These are phyloP conservation scores for Platanthera zijinensis DNA, from an alignment of 106 monocot genomes.

Conservation along the genomic window DNA sequence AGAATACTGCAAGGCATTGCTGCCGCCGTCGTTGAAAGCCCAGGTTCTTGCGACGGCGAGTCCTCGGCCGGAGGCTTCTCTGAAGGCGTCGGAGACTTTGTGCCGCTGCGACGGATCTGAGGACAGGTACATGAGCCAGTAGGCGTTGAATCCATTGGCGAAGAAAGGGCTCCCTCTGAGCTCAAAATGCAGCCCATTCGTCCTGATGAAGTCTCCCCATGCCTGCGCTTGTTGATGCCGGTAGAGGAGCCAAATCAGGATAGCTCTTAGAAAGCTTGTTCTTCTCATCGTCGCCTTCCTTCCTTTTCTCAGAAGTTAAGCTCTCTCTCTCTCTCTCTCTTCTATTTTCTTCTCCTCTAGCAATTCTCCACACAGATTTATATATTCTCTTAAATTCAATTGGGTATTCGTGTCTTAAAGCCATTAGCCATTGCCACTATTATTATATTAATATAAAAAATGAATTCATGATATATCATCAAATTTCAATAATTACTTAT, in stretches of 20 bases:
- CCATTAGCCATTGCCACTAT: no score
- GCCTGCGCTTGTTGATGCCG: slow-evolving; percentile 8
- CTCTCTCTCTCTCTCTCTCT: background rate
- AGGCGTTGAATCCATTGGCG: slow-evolving; percentile 85
- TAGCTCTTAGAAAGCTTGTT: background rate
- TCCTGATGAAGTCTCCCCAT: slow-evolving; percentile 33
- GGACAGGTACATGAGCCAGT: slow-evolving; percentile 68
- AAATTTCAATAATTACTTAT: no score
- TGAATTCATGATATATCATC: no score
- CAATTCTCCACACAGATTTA: background rate
- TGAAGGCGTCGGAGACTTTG: slow-evolving; percentile 50
- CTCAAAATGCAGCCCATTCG: slow-evolving; percentile 42
- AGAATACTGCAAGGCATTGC: slow-evolving; percentile 47
- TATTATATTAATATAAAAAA: no score
- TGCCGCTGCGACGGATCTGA: slow-evolving; percentile 53
- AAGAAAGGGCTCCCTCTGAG: slow-evolving; percentile 55
- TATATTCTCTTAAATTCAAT: no score
- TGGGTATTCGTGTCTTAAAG: no score
- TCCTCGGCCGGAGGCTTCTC: slow-evolving; percentile 36
- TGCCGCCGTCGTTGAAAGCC: slow-evolving; percentile 77
- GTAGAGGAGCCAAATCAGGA: slow-evolving; percentile 2
- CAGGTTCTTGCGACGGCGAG: slow-evolving; percentile 71
- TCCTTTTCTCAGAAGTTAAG: background rate
- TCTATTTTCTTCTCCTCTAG: background rate
- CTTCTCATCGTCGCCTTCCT: background rate